These are phyloP conservation scores for Phyllosticta citriasiana DNA, from an alignment of 2,329 filamentous ascomycete genomes.

Conservation along the genomic window DNA sequence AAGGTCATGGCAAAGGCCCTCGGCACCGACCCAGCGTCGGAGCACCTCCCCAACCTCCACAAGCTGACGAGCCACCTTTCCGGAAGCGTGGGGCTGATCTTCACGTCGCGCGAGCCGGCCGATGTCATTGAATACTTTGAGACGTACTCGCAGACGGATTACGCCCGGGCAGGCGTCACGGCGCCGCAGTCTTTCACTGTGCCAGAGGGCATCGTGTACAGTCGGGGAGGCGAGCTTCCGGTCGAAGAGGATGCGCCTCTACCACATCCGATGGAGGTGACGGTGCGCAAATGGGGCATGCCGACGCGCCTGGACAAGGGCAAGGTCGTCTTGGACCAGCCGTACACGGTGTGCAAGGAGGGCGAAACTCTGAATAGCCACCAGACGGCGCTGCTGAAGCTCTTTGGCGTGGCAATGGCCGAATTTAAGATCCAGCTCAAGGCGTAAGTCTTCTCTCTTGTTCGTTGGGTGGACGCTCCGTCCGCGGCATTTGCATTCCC, in stretches of 20 bases:
- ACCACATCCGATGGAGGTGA: slow-evolving; percentile 81
- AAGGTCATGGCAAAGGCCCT: slow-evolving; percentile 98
- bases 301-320: slow-evolving; percentile 84
- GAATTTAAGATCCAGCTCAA: slow-evolving; percentile 78
- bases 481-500: background rate
- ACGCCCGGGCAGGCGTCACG: slow-evolving; percentile 73
- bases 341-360: slow-evolving; percentile 71
- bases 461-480: background rate
- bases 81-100: slow-evolving; percentile 81
- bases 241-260: slow-evolving; percentile 75
- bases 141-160: slow-evolving; percentile 67
- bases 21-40: slow-evolving; percentile 65
- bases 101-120: slow-evolving; percentile 66
- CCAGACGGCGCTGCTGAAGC: slow-evolving; percentile 87
- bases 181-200: slow-evolving; percentile 70
- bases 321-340: slow-evolving; percentile 65
- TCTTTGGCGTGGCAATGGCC: slow-evolving; percentile 82
- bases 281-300: slow-evolving; percentile 78
- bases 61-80: slow-evolving; percentile 57
- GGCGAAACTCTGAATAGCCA: slow-evolving; percentile 79
- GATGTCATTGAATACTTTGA: slow-evolving; percentile 65
- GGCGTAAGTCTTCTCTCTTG: slow-evolving; percentile 47
- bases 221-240: slow-evolving; percentile 66
- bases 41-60: slow-evolving; percentile 69
- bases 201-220: slow-evolving; percentile 73